These are phyloP conservation scores for Talaromyces piceae DNA, from an alignment of 2,329 filamentous ascomycete species.

Conservation along the genomic window DNA sequence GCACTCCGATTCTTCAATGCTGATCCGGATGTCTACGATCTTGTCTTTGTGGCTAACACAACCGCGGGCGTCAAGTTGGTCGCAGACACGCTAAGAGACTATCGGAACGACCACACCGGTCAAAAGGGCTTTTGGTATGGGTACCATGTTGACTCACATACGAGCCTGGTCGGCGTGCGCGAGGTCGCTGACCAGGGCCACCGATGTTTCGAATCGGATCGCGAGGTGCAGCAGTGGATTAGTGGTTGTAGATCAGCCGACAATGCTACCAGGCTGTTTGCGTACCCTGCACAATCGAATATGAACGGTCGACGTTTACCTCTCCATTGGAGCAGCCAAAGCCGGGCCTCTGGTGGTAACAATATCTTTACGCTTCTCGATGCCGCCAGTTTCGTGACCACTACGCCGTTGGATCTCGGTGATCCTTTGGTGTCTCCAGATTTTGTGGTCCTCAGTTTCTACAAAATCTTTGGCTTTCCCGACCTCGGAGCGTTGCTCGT, in stretches of 20 bases:
- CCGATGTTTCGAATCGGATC: slow-evolving; percentile 58
- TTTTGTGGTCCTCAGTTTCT: slow-evolving; percentile 80
- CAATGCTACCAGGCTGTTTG: slow-evolving; percentile 49
- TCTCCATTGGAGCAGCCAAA: slow-evolving; percentile 55
- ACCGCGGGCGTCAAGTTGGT: slow-evolving; percentile 87
- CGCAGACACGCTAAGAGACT: slow-evolving; percentile 64
- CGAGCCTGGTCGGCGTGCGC: slow-evolving; percentile 74
- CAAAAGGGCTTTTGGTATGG: slow-evolving; percentile 65
- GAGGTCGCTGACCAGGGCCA: slow-evolving; percentile 58
- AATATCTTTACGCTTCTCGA: slow-evolving; percentile 65
- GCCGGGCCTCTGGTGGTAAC: slow-evolving; percentile 32
- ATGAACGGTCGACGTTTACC: slow-evolving; percentile 77
- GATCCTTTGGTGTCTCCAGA: slow-evolving; percentile 60
- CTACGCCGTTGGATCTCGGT: slow-evolving; percentile 65
- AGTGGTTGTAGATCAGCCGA: slow-evolving; percentile 22
- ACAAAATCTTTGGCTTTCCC: slow-evolving; percentile 98
- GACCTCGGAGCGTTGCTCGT: slow-evolving; percentile 82
- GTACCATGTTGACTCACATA: slow-evolving; percentile 80
- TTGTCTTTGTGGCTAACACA: slow-evolving; percentile 87
- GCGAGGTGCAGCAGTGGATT: slow-evolving; percentile 60
- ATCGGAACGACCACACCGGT: slow-evolving; percentile 14
- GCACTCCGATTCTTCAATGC: slow-evolving; percentile 73
- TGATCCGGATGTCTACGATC: slow-evolving; percentile 71
- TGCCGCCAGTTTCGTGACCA: slow-evolving; percentile 73
- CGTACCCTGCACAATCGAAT: slow-evolving; percentile 87